A percentile compares a stretch with the other conserved stretches of the same genome.
Conservation (phyloP, 2,329 filamentous ascomycete species). For the Trichoderma simmonsii region DNA sequence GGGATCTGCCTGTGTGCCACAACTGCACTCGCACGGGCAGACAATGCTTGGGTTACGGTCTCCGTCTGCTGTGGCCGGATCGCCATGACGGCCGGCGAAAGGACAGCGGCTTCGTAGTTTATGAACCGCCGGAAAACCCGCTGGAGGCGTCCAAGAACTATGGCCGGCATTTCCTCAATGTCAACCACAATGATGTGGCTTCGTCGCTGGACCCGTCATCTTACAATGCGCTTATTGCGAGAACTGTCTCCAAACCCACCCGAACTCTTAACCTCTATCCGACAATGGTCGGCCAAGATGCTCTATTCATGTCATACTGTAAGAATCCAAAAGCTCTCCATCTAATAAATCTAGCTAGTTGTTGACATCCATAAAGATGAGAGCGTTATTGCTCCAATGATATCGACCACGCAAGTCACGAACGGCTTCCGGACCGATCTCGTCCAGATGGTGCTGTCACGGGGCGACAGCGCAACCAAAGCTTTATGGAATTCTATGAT, state of each 20-base stretch:
- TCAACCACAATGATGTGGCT: constrained; percentile 37
- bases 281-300: constrained; percentile 18
- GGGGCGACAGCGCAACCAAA: constrained; percentile 32
- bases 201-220: background rate
- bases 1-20: constrained; percentile 39
- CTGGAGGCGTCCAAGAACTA: constrained; percentile 30
- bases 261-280: constrained; percentile 20
- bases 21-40: constrained; percentile 43
- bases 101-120: constrained; percentile 16
- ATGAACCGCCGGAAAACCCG: constrained; percentile 15
- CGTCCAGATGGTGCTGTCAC: constrained; percentile 44
- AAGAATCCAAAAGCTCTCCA: background rate
- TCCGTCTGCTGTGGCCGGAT: constrained; percentile 48
- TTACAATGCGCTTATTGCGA: background rate
- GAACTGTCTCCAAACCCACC: background rate
- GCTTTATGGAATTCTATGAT: constrained; percentile 45
- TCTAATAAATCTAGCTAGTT: background rate
- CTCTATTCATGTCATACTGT: constrained; percentile 26
- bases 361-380: constrained; percentile 32
- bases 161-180: constrained; percentile 39
- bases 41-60: constrained; percentile 42
- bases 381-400: constrained; percentile 40
- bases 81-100: constrained; percentile 42
- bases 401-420: constrained; percentile 44
- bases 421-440: constrained; percentile 47